Percentiles rank a stretch among this genome's conserved stretches.
These are phyloP conservation scores for Lodderomyces elongisporus DNA, from an alignment of 1,139 yeast species.

Conservation along the genomic window DNA sequence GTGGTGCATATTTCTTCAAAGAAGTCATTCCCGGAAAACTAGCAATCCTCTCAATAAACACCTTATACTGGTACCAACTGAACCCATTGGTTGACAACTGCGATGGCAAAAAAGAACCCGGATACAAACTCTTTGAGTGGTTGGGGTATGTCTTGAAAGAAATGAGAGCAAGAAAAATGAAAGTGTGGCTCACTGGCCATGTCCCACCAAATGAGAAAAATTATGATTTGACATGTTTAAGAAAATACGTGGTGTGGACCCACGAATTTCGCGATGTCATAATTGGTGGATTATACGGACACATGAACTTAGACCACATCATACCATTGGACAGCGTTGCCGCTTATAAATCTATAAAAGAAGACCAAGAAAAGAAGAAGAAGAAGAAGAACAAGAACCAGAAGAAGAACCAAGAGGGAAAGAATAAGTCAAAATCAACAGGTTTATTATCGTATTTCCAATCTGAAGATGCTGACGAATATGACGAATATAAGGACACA, in stretches of 20 bases:
- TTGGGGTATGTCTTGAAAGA: constrained; percentile 69
- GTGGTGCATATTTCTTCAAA: constrained; percentile 68
- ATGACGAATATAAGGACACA: constrained; percentile 15
- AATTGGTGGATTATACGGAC: constrained; percentile 80
- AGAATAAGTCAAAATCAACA: background rate
- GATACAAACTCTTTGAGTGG: constrained; percentile 74
- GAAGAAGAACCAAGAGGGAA: background rate
- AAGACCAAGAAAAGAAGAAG: constrained; percentile 6
- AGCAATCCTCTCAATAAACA: constrained; percentile 74
- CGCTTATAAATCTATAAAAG: constrained; percentile 52
- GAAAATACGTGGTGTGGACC: constrained; percentile 72
- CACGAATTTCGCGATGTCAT: constrained; percentile 79
- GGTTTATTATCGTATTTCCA: background rate
- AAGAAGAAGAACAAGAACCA: constrained; percentile 2
- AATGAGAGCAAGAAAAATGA: constrained; percentile 67
- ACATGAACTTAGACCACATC: constrained; percentile 85
- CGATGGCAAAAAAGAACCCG: constrained; percentile 68
- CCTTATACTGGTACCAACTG: constrained; percentile 66
- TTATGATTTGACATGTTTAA: constrained; percentile 63
- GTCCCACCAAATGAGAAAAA: constrained; percentile 83
- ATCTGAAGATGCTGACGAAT: constrained; percentile 13
- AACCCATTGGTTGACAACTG: constrained; percentile 84
- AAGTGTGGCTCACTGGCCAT: constrained; percentile 84
- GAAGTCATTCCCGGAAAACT: constrained; percentile 75
- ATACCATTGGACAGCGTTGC: constrained; percentile 67